Percentiles rank a stretch among this genome's conserved stretches.
phyloP scores from a whole-genome alignment of 2,329 filamentous ascomycete genomes.

The Fusarium sp. region DNA sequence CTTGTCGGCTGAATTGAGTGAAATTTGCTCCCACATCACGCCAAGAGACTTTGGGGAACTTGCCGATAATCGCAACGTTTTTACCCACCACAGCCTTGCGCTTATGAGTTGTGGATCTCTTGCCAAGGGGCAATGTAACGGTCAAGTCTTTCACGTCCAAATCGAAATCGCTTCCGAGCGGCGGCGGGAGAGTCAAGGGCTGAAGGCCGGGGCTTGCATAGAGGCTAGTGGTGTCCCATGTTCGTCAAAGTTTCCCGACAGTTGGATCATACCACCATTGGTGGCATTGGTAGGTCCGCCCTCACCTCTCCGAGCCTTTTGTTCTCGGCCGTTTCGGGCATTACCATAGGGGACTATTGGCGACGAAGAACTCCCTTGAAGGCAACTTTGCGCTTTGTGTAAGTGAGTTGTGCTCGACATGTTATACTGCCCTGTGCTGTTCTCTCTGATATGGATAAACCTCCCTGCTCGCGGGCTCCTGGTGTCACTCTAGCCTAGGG shows the following conservation, averaged over 20 bases:
- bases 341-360: background rate
- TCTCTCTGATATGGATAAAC: background rate
- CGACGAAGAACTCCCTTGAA: background rate
- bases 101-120: constrained; percentile 10
- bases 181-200: constrained; percentile 21
- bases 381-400: background rate
- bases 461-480: background rate
- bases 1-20: background rate
- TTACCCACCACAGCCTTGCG: constrained; percentile 11
- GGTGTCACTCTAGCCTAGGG: background rate
- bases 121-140: constrained; percentile 21
- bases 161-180: constrained; percentile 19
- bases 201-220: constrained; percentile 9
- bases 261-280: constrained; percentile 28
- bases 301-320: background rate
- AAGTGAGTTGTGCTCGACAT: background rate
- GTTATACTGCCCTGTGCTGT: background rate
- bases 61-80: background rate
- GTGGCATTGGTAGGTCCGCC: constrained; percentile 6
- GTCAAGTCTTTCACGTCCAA: constrained; percentile 19
- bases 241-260: constrained; percentile 3
- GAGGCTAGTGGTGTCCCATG: constrained; percentile 22
- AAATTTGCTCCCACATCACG: background rate
- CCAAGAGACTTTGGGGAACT: background rate
- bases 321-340: background rate